Conservation (phyloP, 208 protist species). For the Leishmania amazonensis region DNA sequence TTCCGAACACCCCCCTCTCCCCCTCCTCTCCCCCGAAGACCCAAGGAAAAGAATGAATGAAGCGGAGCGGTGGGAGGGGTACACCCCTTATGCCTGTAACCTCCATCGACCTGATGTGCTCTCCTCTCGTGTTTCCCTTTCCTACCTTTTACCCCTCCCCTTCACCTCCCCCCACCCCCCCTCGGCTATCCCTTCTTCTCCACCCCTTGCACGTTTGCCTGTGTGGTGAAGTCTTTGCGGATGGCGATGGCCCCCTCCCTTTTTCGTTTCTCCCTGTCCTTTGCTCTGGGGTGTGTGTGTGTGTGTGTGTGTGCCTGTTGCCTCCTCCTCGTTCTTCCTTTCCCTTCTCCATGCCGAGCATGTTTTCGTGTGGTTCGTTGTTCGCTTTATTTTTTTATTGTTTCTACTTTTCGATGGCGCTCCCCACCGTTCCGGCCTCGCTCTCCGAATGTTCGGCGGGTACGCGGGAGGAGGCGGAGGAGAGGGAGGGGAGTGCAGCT, state of each 20-base stretch:
- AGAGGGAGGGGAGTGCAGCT: not conserved
- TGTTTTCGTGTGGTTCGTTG: not conserved
- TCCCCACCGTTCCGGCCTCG: not conserved
- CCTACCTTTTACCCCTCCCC: too few relatives aligned
- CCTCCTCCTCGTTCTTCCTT: not conserved
- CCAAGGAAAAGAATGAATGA: not conserved
- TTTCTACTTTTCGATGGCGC: not conserved
- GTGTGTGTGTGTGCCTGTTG: not conserved
- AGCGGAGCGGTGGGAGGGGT: not conserved
- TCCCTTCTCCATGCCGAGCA: not conserved
- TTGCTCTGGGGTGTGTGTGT: not conserved
- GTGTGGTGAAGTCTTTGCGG: too few relatives aligned
- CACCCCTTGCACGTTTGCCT: not conserved
- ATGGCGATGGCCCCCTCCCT: not conserved
- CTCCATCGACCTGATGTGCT: not conserved
- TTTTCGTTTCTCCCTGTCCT: too few relatives aligned
- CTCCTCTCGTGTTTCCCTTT: slow-evolving; percentile 3
- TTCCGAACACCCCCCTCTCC: not conserved
- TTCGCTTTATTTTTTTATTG: not conserved
- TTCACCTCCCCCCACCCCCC: too few relatives aligned
- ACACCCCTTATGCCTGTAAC: not conserved
- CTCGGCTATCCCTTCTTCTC: not conserved
- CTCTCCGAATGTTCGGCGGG: not conserved
- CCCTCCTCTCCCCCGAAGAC: not conserved
- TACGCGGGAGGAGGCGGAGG: not conserved